Base-by-base conservation (phyloP, 768 basidiomycete genomes). In the Gloeophyllum trabeum region DNA sequence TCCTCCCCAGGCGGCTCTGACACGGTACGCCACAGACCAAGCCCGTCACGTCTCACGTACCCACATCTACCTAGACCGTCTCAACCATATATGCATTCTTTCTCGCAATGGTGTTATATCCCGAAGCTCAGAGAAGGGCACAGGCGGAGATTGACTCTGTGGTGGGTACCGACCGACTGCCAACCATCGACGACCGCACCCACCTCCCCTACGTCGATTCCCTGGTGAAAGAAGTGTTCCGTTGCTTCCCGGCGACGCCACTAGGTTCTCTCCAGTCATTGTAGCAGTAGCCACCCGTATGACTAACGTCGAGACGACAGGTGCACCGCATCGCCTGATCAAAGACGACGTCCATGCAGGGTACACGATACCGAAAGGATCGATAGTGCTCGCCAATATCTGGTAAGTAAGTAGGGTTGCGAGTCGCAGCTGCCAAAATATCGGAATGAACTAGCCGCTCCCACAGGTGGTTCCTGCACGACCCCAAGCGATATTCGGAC, bases 91-190 rank as follows among this genome's bases (percentile, higher is more conserved):
- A 47, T 7, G 55, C 51, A 1, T 64, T 63, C 44, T 55, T 66
- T 28, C 42, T 64, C 2, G 55, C 50, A 3, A 58, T 65, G 41
- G 45, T 59, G 1, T 43, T 55, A 7, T 44, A 58, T 35, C 63
- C 60, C 1, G 54, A 61, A 4, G 54, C 57, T 6, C 49, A 61
- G 6, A 48, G 46, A 25, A 60, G 51, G 35, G 63, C 61, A 2
- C 64, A 66, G 39, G 46, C 34, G 3, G 59, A 66, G 39, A 49
- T 68, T 3, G 65, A 64, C 43, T 35, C 48, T 20, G 57, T 63
- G 6, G 30, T 63, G 4, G 57, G 60, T 14, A 40, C 45, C 4
- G 55, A 56, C 16, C 44, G 56, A 34, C 47, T 67, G 7, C 66
- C 66, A 0, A 54, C 56, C 24, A 55, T 61, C 28, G 51, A 52